phyloP scores from a whole-genome alignment of 1,284 basidiomycete species.

The Tetrapyrgos nigripes region DNA sequence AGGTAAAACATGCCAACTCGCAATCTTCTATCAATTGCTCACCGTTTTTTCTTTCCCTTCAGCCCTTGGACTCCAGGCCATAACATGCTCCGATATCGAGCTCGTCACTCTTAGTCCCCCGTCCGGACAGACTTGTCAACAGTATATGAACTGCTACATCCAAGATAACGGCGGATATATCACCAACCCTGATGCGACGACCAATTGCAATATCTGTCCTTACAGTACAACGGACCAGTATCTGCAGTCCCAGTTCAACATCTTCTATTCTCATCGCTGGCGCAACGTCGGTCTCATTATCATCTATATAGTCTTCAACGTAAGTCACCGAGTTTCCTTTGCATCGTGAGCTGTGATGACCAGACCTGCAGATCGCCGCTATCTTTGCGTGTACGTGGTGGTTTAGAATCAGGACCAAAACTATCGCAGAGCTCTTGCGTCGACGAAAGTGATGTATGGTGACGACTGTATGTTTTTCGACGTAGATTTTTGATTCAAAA shows the following conservation, averaged over 20 bases:
- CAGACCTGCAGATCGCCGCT: constrained; percentile 7
- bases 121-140: constrained; percentile 62
- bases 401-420: constrained; percentile 16
- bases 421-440: neutral
- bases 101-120: constrained; percentile 62
- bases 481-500: too few species aligned
- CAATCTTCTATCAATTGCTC: neutral
- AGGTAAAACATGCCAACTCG: constrained; percentile 33
- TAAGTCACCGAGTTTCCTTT: constrained; percentile 32
- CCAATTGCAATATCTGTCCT: constrained; percentile 62
- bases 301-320: constrained; percentile 54
- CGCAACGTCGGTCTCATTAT: constrained; percentile 54
- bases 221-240: constrained; percentile 49
- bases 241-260: constrained; percentile 50
- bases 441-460: neutral
- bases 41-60: neutral
- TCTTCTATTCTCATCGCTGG: constrained; percentile 57
- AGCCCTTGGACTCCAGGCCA: constrained; percentile 53
- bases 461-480: too few species aligned
- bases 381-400: constrained; percentile 14
- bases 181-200: constrained; percentile 59
- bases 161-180: constrained; percentile 67
- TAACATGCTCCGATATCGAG: constrained; percentile 65
- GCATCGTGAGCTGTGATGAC: neutral
- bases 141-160: constrained; percentile 64